phyloP scores from a whole-genome alignment of 768 basidiomycete species.

The Tylopilus intermedius region DNA sequence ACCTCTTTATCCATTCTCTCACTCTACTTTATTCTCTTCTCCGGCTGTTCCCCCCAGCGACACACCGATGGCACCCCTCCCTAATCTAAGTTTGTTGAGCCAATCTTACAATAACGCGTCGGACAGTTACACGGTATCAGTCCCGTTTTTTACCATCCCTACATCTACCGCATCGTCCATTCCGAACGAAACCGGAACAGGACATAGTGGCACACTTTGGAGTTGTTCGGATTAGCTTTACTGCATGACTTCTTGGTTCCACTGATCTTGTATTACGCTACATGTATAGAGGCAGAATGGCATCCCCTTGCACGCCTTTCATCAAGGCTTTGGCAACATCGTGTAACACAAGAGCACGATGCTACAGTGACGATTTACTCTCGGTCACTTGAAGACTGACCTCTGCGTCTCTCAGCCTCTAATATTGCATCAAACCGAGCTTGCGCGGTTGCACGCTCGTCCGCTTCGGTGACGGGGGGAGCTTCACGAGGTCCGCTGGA shows the following conservation, averaged over 20 bases:
- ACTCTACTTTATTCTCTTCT: conserved; percentile 55
- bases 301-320: background rate
- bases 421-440: conserved; percentile 55
- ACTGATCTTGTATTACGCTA: conserved; percentile 5
- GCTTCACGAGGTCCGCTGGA: conserved; percentile 4
- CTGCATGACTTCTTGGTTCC: conserved; percentile 1
- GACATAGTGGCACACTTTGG: conserved; percentile 8
- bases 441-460: conserved; percentile 44
- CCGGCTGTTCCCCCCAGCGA: conserved; percentile 35
- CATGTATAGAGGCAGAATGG: background rate
- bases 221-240: conserved; percentile 6
- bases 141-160: background rate
- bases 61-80: conserved; percentile 26
- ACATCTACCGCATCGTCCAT: conserved; percentile 4
- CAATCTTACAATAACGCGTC: conserved; percentile 6
- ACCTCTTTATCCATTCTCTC: conserved; percentile 80
- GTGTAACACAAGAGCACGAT: background rate
- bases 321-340: background rate
- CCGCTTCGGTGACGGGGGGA: conserved; percentile 12
- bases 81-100: conserved; percentile 17
- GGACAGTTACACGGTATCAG: conserved; percentile 9
- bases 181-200: conserved; percentile 3
- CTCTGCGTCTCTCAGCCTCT: conserved; percentile 48
- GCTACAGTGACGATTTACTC: background rate
- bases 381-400: conserved; percentile 20